phyloP scores from a whole-genome alignment of 257 asterid species.

The Jacaranda copaia region DNA sequence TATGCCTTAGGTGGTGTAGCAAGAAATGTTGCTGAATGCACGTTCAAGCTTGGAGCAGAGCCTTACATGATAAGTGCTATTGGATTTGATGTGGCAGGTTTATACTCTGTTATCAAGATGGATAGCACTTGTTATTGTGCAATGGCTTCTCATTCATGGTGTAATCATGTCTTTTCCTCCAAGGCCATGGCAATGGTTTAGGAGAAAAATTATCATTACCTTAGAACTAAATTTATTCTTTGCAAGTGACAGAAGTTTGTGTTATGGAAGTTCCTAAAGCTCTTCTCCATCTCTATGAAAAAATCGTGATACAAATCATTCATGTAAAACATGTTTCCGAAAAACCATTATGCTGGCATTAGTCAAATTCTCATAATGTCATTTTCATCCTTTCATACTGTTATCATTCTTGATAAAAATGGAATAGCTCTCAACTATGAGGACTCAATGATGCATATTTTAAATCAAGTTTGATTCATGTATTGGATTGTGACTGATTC shows the following conservation, averaged over 20 bases:
- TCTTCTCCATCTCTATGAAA: background rate
- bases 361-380: too few relatives aligned
- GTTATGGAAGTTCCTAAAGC: background rate
- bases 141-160: background rate
- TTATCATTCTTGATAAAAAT: too few relatives aligned
- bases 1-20: constrained; percentile 90
- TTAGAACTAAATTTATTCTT: background rate
- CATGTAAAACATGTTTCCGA: too few relatives aligned
- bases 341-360: too few relatives aligned
- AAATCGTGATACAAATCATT: background rate
- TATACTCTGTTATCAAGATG: constrained; percentile 21
- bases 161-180: background rate
- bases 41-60: constrained; percentile 87
- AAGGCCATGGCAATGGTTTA: background rate
- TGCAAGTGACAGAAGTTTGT: background rate
- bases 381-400: too few relatives aligned
- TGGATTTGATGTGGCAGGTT: constrained; percentile 93
- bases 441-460: too few relatives aligned
- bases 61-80: constrained; percentile 89
- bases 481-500: background rate
- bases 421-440: too few relatives aligned
- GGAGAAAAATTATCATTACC: background rate
- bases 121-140: background rate
- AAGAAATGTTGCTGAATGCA: constrained; percentile 94
- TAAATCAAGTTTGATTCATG: too few relatives aligned